Percentiles rank a stretch among this genome's conserved stretches.
Evolutionary conservation across 2,329 filamentous ascomycete species (phyloP).

Genomic region (Sclerotinia borealis): DNA sequence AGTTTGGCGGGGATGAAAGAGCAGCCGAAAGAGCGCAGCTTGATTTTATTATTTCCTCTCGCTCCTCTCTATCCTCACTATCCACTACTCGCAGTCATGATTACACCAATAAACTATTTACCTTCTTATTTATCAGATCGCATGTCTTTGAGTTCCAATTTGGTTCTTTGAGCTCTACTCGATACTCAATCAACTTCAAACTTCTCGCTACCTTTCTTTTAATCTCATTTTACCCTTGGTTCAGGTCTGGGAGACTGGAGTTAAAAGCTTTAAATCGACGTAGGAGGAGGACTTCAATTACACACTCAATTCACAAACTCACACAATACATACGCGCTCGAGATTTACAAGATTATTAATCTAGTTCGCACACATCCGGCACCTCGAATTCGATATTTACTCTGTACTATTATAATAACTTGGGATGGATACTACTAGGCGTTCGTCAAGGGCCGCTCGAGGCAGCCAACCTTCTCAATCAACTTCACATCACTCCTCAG

Average conservation of each 20-base stretch:
- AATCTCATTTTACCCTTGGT: not conserved
- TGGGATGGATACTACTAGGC: conserved; percentile 57
- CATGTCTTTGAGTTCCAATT: not conserved
- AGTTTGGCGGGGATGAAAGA: conserved; percentile 9
- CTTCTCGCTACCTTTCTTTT: conserved; percentile 3
- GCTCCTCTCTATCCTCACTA: not conserved
- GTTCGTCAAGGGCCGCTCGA: conserved; percentile 88
- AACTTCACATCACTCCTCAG: conserved; percentile 70
- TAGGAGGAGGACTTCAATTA: conserved; percentile 15
- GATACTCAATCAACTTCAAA: conserved; percentile 6
- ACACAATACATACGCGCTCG: conserved; percentile 6
- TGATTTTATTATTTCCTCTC: conserved; percentile 7
- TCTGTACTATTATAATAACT: conserved; percentile 13
- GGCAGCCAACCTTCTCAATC: conserved; percentile 62
- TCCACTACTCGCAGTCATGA: conserved; percentile 10
- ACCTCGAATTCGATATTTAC: not conserved
- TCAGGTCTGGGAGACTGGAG: conserved; percentile 6
- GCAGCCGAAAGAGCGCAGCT: too few species aligned
- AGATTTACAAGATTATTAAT: conserved; percentile 2
- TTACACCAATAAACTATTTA: conserved; percentile 11
- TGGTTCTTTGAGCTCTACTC: conserved; percentile 3
- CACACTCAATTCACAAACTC: conserved; percentile 6
- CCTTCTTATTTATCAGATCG: conserved; percentile 2
- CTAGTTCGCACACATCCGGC: not conserved
- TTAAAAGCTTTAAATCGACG: conserved; percentile 11